Base-by-base conservation (phyloP, 2,329 filamentous ascomycete species). In the Daldinia eschscholtzii region DNA sequence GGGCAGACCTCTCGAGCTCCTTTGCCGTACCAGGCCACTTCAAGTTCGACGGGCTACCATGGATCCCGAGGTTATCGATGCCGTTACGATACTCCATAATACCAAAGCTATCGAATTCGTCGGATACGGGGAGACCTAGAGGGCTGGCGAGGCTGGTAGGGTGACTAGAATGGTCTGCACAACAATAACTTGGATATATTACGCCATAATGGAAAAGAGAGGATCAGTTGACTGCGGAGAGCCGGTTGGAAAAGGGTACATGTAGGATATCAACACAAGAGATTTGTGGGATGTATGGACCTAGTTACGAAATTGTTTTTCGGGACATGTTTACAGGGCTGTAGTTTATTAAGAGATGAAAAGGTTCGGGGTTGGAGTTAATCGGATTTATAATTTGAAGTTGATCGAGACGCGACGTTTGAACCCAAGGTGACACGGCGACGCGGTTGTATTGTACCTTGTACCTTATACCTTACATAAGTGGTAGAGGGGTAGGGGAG, bases 331-430 rank as follows among this genome's bases (percentile, higher is more conserved):
- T 48, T 4, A 12, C 1, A 6, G 4, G 23, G 12, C 20, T 26
- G 20, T 48, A 48, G 20, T 44, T 12, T n/a, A 44, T 15, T 12
- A 28, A 48, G 20, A 10, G 6, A 48, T 1, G 12, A 28, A 6
- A 5, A 48, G 20, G 44, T 39, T 35, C 10, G 12, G 35, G 13
- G 12, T 12, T 13, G 44, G 18, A 12, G 44, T 48, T 7, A 20
- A 48, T 48, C 23, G 23, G 23, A 42, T 42, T 42, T 42, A 42
- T 9, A 7, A 18, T 42, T n/a, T 7, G 15, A 28, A 6, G 44
- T 48, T 48, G 23, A 28, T 48, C n/a, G 28, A 48, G 44, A 48
- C 42, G 42, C 20, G 42, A 46, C 20, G 3, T 42, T 42, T 20
- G 41, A 4, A 44, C 20, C 20, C 20, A 23, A 23, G 20, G 20